Base-by-base conservation (phyloP, 495 filamentous ascomycete genomes). In the Penicillium dipodomyicola region DNA sequence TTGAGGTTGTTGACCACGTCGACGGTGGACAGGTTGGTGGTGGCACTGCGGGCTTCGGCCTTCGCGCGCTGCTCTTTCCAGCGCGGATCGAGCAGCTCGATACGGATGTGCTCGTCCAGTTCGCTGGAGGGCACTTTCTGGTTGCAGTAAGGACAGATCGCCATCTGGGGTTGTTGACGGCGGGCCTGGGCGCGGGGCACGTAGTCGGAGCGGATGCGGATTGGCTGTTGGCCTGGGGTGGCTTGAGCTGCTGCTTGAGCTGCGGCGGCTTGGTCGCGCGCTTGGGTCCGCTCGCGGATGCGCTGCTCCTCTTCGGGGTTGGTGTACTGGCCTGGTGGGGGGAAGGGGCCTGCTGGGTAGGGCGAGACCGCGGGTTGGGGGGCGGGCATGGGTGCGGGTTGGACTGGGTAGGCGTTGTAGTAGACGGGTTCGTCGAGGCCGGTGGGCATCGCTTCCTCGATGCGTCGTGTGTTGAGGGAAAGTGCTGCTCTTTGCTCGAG, bases 51-150 rank as follows among this genome's bases (percentile, higher is more conserved):
- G 11, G 87, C 84, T 22, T 96, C 91, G 12, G 88, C 84, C 65
- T 96, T 95, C 57, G 88, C 89, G 50, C 89, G 88, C 69, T 97
- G 91, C 67, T 97, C 91, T 71, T 95, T 94, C 94, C 95, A 98
- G 33, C 87, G 84, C 0, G 94, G 92, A 68, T 97, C 94, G 48
- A 98, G 84, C 14, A 97, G 81, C 71, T 98, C 94, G 68, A 96
- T 96, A 65, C 89, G 84, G 87, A 98, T 96, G 72, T 98, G 94
- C 56, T 92, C 85, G 29, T 93, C 91, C 65, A 96, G 78, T 71
- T 97, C 94, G 62, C 86, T 82, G 61, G 87, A 81, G 7, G 91
- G 90, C 35, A 97, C 90, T 57, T 88, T 86, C 70, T 95, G 89
- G 57, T 89, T 86, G 75, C 95, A 98, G 72, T 97, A 97, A 10